phyloP scores from a whole-genome alignment of 2,329 filamentous ascomycete species.

The Chaetomiaceae sp. region DNA sequence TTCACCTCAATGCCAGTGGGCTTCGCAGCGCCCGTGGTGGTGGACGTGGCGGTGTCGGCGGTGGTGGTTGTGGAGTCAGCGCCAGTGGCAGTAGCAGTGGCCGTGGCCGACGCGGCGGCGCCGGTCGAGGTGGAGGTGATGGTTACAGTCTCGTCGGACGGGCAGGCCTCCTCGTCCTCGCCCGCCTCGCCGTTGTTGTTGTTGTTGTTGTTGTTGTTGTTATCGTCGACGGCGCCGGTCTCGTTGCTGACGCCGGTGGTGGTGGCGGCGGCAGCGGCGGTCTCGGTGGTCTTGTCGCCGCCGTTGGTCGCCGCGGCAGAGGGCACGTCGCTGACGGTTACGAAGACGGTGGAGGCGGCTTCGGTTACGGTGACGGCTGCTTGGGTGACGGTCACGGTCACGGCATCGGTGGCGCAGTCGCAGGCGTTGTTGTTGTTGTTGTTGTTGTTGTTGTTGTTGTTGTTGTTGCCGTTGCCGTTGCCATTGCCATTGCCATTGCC shows the following conservation, averaged over 20 bases:
- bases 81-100: conserved; percentile 8
- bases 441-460: too few species aligned
- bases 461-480: conserved; percentile 4
- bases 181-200: too few species aligned
- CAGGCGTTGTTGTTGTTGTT: not conserved
- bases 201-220: too few species aligned
- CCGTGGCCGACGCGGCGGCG: not conserved
- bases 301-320: not conserved
- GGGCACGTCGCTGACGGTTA: conserved; percentile 12
- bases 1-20: too few species aligned
- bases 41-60: not conserved
- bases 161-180: conserved; percentile 15
- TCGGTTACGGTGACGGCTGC: conserved; percentile 22
- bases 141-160: conserved; percentile 19
- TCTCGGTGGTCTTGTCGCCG: conserved; percentile 1
- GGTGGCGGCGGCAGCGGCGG: not conserved
- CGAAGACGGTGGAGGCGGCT: conserved; percentile 21
- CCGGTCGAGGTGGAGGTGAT: conserved; percentile 15
- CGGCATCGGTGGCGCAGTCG: conserved; percentile 6
- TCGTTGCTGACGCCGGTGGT: not conserved
- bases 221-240: not conserved
- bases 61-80: conserved; percentile 2
- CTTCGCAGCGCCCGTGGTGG: conserved; percentile 1
- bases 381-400: conserved; percentile 16
- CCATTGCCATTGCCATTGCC: conserved; percentile 8